Base-by-base conservation (phyloP, 768 basidiomycete genomes). In the Chalciporus chontae region DNA sequence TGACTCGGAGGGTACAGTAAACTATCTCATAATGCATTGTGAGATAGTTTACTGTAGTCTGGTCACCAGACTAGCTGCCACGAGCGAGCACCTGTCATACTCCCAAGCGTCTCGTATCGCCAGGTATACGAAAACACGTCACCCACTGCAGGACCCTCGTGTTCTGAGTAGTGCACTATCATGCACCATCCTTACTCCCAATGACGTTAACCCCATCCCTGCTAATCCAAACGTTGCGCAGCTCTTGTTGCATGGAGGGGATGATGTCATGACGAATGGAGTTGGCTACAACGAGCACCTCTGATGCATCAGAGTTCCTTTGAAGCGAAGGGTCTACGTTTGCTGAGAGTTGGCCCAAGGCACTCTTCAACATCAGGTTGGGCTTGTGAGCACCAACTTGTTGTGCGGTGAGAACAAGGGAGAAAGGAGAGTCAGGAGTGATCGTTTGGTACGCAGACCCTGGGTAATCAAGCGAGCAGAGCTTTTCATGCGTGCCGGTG, bases 381-480 rank as follows among this genome's bases (percentile, higher is more conserved):
- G 85, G 88, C 62, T 89, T 90, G 68, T 88, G 90, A 31, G 78
- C 79, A n/a, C 79, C 78, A 5, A 79, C 76, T 54, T 86, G 85
- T 62, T 90, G 79, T 5, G 88, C 86, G 8, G 86, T 89, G 57
- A 85, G 69, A 47, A 87, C 71, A 45, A 81, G 72, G 23, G 80
- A 77, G 65, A 90, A 90, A 1, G 81, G 76, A 21, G 85, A 85
- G 26, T 63, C 62, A 5, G 70, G 64, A 0, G 70, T 72, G 31
- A 66, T 60, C 21, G 75, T 73, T 0, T 68, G 77, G 47, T 77
- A 74, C 72, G 47, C 65, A 13, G 63, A 57, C 7, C 48, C 53
- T 14, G 48, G 50, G 40, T 54, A 40, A 47, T 43, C 43, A 0
- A 41, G n/a, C 24, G 47, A 43, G 52, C 56, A 56, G 36, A 89